Conservation (phyloP, 1,139 yeast genomes). For the Schwanniomyces etchellsii region DNA sequence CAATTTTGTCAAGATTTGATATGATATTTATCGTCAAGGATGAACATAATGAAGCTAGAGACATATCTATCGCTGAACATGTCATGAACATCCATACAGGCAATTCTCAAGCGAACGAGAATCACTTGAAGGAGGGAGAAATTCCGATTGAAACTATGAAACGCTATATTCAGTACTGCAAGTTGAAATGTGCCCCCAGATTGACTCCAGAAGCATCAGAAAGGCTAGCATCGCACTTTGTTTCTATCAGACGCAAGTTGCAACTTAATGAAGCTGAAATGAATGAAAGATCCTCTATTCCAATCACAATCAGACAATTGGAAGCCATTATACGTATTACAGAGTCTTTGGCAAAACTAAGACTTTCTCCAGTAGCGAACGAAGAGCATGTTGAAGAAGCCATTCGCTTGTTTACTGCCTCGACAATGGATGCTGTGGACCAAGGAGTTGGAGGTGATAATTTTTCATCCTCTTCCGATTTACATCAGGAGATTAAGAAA, state of each 20-base stretch:
- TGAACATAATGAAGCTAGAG: conserved; percentile 83
- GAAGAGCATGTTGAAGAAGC: conserved; percentile 95
- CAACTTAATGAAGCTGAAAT: conserved; percentile 77
- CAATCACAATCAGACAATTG: conserved; percentile 94
- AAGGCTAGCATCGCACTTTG: conserved; percentile 89
- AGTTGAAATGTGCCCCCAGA: conserved; percentile 88
- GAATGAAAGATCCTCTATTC: conserved; percentile 90
- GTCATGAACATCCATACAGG: conserved; percentile 95
- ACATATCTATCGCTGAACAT: conserved; percentile 86
- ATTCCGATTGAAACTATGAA: conserved; percentile 89
- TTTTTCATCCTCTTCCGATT: conserved; percentile 40
- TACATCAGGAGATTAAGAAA: conserved; percentile 64
- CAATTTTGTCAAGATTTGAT: conserved; percentile 94
- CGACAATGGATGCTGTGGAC: conserved; percentile 96
- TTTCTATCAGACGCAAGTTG: conserved; percentile 79
- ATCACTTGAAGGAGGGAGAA: conserved; percentile 66
- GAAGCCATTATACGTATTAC: conserved; percentile 97
- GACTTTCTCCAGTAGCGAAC: conserved; percentile 76
- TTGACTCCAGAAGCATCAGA: conserved; percentile 87
- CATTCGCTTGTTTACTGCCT: conserved; percentile 86
- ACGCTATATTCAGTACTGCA: conserved; percentile 86
- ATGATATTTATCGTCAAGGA: conserved; percentile 98
- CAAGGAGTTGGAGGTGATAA: conserved; percentile 59
- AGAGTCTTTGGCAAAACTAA: conserved; percentile 87
- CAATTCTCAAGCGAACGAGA: conserved; percentile 40